Evolutionary conservation across 768 basidiomycete genomes (phyloP).

Genomic region (Calocybe indica): DNA sequence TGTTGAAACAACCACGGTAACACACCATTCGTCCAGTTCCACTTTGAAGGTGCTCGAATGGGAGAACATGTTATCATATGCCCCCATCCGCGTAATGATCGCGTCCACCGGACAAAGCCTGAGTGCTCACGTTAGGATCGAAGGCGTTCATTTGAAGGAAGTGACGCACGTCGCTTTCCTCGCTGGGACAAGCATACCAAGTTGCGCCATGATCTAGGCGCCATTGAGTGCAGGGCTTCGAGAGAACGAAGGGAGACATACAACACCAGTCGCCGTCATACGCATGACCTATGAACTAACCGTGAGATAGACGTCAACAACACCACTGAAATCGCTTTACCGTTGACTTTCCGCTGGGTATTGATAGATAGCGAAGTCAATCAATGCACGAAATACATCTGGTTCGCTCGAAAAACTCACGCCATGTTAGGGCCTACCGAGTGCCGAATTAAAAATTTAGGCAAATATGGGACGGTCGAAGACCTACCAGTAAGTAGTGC

Average conservation of each 20-base stretch:
- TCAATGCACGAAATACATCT: too few species aligned
- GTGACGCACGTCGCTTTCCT: slow-evolving; percentile 58
- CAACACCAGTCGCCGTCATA: slow-evolving; percentile 93
- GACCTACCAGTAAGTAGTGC: slow-evolving; percentile 80
- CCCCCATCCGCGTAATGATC: slow-evolving; percentile 96
- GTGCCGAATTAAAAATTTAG: neutral
- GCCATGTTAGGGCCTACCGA: slow-evolving; percentile 79
- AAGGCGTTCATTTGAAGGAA: slow-evolving; percentile 1
- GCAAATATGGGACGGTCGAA: neutral
- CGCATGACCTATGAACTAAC: slow-evolving; percentile 60
- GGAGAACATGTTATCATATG: slow-evolving; percentile 96
- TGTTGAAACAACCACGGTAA: neutral
- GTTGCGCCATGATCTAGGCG: slow-evolving; percentile 79
- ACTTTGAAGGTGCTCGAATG: slow-evolving; percentile 97
- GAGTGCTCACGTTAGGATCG: neutral
- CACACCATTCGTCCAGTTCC: slow-evolving; percentile 93
- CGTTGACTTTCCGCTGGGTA: slow-evolving; percentile 68
- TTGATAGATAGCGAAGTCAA: slow-evolving; percentile 4
- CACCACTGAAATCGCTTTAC: slow-evolving; percentile 20
- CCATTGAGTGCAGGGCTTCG: slow-evolving; percentile 1
- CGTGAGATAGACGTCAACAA: neutral
- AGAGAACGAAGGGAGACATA: slow-evolving; percentile 26
- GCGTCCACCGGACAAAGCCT: slow-evolving; percentile 87
- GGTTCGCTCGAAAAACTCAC: slow-evolving; percentile 33
- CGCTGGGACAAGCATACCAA: slow-evolving; percentile 95